Conservation (phyloP, 2,329 filamentous ascomycete species). For the Aspergillus proliferans region DNA sequence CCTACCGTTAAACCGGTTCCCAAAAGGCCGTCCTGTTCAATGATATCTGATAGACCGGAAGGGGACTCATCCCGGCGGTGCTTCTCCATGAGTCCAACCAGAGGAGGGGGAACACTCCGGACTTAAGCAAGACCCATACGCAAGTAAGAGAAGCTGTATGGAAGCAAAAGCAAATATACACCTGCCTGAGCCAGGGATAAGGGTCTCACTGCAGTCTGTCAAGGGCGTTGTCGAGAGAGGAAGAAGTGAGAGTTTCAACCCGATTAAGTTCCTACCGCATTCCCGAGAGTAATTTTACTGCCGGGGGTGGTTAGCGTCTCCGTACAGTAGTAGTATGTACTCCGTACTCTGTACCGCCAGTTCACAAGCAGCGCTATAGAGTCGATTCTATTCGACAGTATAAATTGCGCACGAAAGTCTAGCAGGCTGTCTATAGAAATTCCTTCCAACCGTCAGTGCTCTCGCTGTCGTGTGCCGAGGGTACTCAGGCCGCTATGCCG, state of each 20-base stretch:
- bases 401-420: too few relatives aligned
- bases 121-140: constrained; percentile 22
- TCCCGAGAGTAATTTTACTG: constrained; percentile 20
- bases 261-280: constrained; percentile 27
- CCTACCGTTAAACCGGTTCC: constrained; percentile 45
- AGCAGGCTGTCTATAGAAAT: too few relatives aligned
- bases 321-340: constrained; percentile 1
- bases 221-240: neutral
- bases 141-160: constrained; percentile 8
- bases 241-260: constrained; percentile 1
- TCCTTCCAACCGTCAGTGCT: too few relatives aligned
- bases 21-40: constrained; percentile 40
- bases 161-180: constrained; percentile 5
- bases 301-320: neutral
- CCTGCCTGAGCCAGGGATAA: too few relatives aligned
- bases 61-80: constrained; percentile 42
- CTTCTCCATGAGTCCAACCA: constrained; percentile 36
- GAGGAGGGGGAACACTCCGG: constrained; percentile 10
- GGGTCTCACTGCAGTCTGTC: neutral
- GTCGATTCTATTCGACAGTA: too few relatives aligned
- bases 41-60: constrained; percentile 36
- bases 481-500: too few relatives aligned
- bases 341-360: neutral
- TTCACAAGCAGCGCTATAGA: too few relatives aligned
- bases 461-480: too few relatives aligned